These are phyloP conservation scores for Colletotrichum brevisporum DNA, from an alignment of 2,329 filamentous ascomycete genomes.

Conservation along the genomic window DNA sequence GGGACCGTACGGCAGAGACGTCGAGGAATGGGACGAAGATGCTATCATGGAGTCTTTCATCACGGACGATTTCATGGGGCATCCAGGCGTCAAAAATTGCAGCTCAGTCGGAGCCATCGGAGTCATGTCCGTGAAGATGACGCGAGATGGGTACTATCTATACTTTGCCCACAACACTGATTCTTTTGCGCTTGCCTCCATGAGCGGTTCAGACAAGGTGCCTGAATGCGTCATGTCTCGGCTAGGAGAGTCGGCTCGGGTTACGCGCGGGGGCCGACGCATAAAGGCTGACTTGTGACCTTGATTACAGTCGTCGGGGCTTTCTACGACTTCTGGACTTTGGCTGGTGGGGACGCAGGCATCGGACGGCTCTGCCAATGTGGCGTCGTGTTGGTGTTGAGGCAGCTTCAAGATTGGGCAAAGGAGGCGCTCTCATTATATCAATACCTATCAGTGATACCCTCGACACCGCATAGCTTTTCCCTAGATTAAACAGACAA, in stretches of 20 bases:
- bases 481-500: conserved; percentile 15
- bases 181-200: conserved; percentile 86
- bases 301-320: not conserved
- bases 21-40: conserved; percentile 82
- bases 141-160: conserved; percentile 80
- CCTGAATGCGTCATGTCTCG: conserved; percentile 93
- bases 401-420: not conserved
- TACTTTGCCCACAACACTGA: conserved; percentile 99
- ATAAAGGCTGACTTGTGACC: conserved; percentile 48
- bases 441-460: conserved; percentile 35
- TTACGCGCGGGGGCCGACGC: conserved; percentile 69
- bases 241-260: conserved; percentile 65
- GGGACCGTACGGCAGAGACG: conserved; percentile 71
- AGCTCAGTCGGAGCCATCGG: conserved; percentile 91
- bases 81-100: conserved; percentile 86
- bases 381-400: not conserved
- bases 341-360: not conserved
- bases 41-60: conserved; percentile 83
- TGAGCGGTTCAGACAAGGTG: conserved; percentile 82
- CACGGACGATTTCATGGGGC: conserved; percentile 90
- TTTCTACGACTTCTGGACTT: not conserved
- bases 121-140: conserved; percentile 91
- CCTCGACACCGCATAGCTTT: conserved; percentile 15
- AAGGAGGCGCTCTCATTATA: not conserved
- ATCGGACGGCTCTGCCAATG: not conserved